Evolutionary conservation across 164 flowering plant genomes (phyloP), one percentile per base, ranked within the genome.

Genomic region (Dillenia suffruticosa): DNA sequence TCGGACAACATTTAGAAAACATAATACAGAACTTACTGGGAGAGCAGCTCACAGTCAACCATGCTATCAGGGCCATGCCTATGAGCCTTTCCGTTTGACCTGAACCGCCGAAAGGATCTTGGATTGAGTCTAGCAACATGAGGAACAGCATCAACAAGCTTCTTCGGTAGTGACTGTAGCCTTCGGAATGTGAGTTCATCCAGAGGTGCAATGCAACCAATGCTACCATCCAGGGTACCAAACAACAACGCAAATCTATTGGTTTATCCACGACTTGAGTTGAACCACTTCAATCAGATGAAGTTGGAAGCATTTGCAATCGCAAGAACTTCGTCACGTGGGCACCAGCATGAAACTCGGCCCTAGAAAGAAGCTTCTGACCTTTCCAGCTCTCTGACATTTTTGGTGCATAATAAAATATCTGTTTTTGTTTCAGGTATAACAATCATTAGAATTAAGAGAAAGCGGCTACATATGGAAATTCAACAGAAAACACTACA

Each of bases 371-470:
- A 77, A 95, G 97, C 74, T 95, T 95, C 81, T 89, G 97, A 57
- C 99, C 97, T 81, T 92, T 95, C 99, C 99, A 92, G 71, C 97
- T 89, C 78, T 94, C 96, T 12, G 89, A 76, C 81, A 80, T 74
- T 76, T 89, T 95, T 51, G 97, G 99, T 40, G 97, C 96, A 78
- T 91, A 95, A 68, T 88, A 92, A 73, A 95, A 91, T 72, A 95
- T 84, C 99, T 95, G 82, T 59, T 50, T 43, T 9, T 32, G 6
- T 32, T 32, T 5, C 40, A 32, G 40, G 40, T 32, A 32, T n/a
- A 10, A 49, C 51, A 49, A n/a, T 49, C 14, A 49, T 49, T 9
- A n/a, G 12, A 49, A 12, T 12, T 49, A 49, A 12, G 15, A 49
- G 4, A 12, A 49, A 12, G 15, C 14, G 13, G 51, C 15, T 3